Evolutionary conservation across 768 basidiomycete species (phyloP).

Genomic region (Macrocybe gigantea): DNA sequence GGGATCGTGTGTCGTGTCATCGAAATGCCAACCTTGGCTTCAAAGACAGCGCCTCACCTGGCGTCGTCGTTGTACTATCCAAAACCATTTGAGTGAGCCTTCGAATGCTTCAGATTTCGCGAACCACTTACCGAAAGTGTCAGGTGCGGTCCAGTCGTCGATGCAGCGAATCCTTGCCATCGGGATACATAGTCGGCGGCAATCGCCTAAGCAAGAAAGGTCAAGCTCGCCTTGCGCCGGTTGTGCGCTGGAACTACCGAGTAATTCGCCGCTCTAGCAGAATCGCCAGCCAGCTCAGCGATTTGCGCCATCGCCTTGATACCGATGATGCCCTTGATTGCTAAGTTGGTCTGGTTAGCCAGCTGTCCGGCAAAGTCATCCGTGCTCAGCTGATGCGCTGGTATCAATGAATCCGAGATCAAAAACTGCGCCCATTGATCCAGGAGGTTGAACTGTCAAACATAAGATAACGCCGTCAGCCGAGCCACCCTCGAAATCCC

Average conservation of each 20-base stretch:
- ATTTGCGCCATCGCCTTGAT: conserved; percentile 62
- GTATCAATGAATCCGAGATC: conserved; percentile 44
- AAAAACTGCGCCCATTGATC: conserved; percentile 65
- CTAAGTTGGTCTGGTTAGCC: conserved; percentile 63
- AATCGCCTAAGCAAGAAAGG: conserved; percentile 34
- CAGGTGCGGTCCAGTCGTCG: conserved; percentile 45
- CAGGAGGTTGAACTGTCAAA: conserved; percentile 30
- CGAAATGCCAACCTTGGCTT: not conserved
- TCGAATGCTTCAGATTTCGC: not conserved
- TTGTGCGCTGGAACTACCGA: conserved; percentile 17
- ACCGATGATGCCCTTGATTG: conserved; percentile 66
- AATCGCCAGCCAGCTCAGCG: conserved; percentile 34
- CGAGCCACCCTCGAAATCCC: not conserved
- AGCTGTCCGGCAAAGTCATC: conserved; percentile 47
- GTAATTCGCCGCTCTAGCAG: conserved; percentile 31
- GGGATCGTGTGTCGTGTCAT: not conserved
- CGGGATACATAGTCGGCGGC: conserved; percentile 45
- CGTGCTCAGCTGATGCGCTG: conserved; percentile 50
- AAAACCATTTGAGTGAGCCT: not conserved
- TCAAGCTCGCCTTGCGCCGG: not conserved
- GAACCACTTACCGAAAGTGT: conserved; percentile 39
- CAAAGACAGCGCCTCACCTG: conserved; percentile 22
- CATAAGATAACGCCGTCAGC: not conserved
- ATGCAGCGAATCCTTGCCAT: conserved; percentile 48
- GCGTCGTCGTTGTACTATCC: conserved; percentile 45